Base-by-base conservation (phyloP, 2,329 filamentous ascomycete species). In the Aspergillus intermedius region DNA sequence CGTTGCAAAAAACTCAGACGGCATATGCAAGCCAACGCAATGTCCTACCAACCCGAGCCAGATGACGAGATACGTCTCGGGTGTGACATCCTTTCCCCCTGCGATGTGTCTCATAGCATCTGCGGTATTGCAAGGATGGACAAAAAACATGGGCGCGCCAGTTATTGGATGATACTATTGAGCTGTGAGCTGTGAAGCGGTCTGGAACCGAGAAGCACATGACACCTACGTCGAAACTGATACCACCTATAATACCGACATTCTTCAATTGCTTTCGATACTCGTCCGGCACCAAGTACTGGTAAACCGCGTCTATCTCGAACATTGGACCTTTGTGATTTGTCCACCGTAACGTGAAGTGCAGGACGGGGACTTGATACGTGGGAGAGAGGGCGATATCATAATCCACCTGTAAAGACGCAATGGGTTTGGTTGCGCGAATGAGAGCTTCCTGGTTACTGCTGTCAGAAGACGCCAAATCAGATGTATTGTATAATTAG, bases 31-130 rank as follows among this genome's bases (percentile, higher is more conserved):
- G 49, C 88, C 87, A 37, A 95, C 86, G 57, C 82, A 84, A 45
- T 81, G 81, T 50, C 91, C 91, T 41, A 95, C 81, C 49, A 95
- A 73, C n/a, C 91, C 91, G 53, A 96, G 77, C 91, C 91, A 97
- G 48, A 89, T 73, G 71, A 89, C 80, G 62, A 97, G 76, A 73
- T 97, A 97, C 59, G 84, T 77, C 60, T 83, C 66, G 5, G 74
- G 67, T 15, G 59, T 69, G 41, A 74, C 55, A n/a, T 60, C 53
- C 49, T 57, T 58, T 44, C 60, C 59, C 12, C 67, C 61, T 58
- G 79, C 72, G 60, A 89, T 83, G 45, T 73, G 75, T 57, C 76
- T 75, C 79, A 97, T 87, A 46, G 87, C 87, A 55, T 91, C 86
- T 48, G 86, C 87, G 7, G 93, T 87, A 65, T 88, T 82, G 71